Percentiles rank a stretch among this genome's conserved stretches.
Evolutionary conservation across 1,139 yeast genomes (phyloP).

Genomic region (Tardiomyces blankii): DNA sequence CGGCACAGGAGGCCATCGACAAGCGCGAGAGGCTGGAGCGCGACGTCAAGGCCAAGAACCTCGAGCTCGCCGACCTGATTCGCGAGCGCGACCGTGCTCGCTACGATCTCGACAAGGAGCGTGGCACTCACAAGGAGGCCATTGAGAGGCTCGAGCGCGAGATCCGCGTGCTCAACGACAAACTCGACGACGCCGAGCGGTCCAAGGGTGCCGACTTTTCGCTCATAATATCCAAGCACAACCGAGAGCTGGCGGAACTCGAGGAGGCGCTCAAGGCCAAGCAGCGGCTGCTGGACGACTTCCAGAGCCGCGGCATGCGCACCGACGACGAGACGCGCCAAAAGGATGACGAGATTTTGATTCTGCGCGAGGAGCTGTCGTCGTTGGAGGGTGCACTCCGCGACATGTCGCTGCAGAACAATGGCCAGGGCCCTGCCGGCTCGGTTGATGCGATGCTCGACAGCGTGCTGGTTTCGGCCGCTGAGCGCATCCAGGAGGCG

Average conservation of each 20-base stretch:
- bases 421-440: conserved; percentile 39
- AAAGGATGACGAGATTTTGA: conserved; percentile 71
- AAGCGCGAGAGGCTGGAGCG: conserved; percentile 76
- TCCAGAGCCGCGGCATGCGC: too few species aligned
- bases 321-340: conserved; percentile 35
- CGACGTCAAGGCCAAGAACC: conserved; percentile 74
- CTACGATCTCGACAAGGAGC: conserved; percentile 64
- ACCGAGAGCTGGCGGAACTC: conserved; percentile 30
- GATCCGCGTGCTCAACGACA: conserved; percentile 50
- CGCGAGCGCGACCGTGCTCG: conserved; percentile 87
- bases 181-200: conserved; percentile 53
- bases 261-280: conserved; percentile 28
- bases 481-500: conserved; percentile 63
- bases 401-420: conserved; percentile 34
- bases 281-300: conserved; percentile 12
- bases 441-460: conserved; percentile 55
- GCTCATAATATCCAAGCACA: conserved; percentile 14
- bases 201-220: conserved; percentile 45
- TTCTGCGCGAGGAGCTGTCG: conserved; percentile 52
- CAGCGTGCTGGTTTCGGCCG: conserved; percentile 58
- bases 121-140: conserved; percentile 56
- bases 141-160: conserved; percentile 59
- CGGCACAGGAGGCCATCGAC: conserved; percentile 86
- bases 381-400: conserved; percentile 62
- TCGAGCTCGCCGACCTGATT: conserved; percentile 81